These are phyloP conservation scores for Metschnikowia hibisci DNA, from an alignment of 805 yeast species.

Conservation along the genomic window DNA sequence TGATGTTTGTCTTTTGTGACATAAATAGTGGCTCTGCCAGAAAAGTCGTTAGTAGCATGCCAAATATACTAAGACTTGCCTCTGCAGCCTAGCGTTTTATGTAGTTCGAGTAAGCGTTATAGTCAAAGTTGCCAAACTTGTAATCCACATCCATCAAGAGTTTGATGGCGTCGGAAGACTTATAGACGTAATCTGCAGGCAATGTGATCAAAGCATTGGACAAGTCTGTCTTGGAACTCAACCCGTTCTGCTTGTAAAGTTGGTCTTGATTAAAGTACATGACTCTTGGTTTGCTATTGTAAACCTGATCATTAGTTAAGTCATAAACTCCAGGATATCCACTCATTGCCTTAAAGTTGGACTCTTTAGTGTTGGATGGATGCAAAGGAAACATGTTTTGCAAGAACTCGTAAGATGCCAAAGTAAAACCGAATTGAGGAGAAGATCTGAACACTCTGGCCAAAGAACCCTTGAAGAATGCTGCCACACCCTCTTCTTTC, in stretches of 20 bases:
- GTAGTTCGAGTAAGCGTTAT: constrained; percentile 42
- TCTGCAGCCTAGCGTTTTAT: constrained; percentile 19
- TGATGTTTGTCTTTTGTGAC: constrained; percentile 1
- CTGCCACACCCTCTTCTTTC: constrained; percentile 77
- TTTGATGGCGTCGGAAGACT: constrained; percentile 58
- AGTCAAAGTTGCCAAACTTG: constrained; percentile 55
- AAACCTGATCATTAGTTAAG: constrained; percentile 39
- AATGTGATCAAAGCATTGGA: constrained; percentile 39
- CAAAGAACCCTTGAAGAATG: constrained; percentile 94
- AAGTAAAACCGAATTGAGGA: constrained; percentile 96
- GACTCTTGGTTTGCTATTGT: constrained; percentile 32
- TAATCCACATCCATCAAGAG: constrained; percentile 60
- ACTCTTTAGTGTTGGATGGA: constrained; percentile 42
- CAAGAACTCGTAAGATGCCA: constrained; percentile 93
- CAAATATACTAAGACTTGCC: background rate
- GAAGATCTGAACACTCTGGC: constrained; percentile 94
- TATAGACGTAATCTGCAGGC: constrained; percentile 47
- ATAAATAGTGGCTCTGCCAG: constrained; percentile 1
- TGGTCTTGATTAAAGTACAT: constrained; percentile 34
- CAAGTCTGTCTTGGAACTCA: constrained; percentile 22
- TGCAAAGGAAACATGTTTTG: constrained; percentile 74
- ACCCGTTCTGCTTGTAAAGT: constrained; percentile 33
- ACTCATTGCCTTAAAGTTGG: constrained; percentile 40
- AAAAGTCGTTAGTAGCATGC: constrained; percentile 1
- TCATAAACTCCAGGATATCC: constrained; percentile 46